Evolutionary conservation across 1,284 basidiomycete genomes (phyloP).

Genomic region (Hemileia vastatrix): DNA sequence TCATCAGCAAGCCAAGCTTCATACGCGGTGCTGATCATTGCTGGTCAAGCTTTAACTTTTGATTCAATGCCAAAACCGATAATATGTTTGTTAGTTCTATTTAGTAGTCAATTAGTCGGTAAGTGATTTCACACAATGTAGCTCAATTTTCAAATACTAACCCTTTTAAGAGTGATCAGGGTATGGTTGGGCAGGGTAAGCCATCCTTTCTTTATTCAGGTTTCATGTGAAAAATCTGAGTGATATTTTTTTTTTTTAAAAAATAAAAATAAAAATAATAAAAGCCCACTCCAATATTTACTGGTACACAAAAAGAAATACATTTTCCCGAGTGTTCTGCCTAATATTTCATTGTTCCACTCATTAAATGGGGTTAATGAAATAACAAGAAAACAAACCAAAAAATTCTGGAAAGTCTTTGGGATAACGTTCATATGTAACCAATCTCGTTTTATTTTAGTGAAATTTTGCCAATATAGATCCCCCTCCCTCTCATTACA

Average conservation of each 20-base stretch:
- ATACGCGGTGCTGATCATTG: too few species aligned
- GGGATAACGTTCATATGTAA: conserved; percentile 5
- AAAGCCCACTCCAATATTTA: too few species aligned
- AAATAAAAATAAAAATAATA: neutral
- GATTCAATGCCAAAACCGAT: conserved; percentile 3
- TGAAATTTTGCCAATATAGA: neutral
- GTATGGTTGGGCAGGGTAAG: conserved; percentile 6
- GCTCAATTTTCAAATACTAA: too few species aligned
- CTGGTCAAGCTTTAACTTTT: conserved; percentile 7
- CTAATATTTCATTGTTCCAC: conserved; percentile 10
- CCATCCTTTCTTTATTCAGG: too few species aligned
- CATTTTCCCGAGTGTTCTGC: conserved; percentile 12
- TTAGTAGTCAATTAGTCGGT: conserved; percentile 22
- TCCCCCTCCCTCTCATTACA: neutral
- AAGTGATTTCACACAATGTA: too few species aligned
- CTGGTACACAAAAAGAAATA: too few species aligned
- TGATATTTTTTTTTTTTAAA: too few species aligned
- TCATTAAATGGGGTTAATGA: conserved; percentile 7
- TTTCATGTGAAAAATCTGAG: too few species aligned
- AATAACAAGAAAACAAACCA: conserved; percentile 2
- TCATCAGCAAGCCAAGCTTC: too few species aligned
- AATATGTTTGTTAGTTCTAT: conserved; percentile 7
- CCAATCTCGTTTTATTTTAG: neutral
- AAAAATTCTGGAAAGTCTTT: conserved; percentile 15
- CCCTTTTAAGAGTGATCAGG: too few species aligned